Base-by-base conservation (phyloP, 2,329 filamentous ascomycete species). In the Xylaria sp. region DNA sequence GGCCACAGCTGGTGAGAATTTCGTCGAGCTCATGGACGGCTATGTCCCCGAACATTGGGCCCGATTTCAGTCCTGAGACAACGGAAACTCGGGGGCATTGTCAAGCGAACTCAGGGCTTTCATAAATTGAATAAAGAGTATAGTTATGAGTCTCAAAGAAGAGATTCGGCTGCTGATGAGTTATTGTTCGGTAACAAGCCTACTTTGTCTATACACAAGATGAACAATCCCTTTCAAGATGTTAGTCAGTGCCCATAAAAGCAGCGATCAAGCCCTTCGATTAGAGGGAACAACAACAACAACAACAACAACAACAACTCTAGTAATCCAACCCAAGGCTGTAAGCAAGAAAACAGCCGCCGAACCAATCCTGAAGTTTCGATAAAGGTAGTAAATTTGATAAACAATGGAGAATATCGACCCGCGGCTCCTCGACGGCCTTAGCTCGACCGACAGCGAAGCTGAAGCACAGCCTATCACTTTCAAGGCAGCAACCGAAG, bases 1-100 rank as follows among this genome's bases (percentile, higher is more conserved):
- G 86, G 84, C 76, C 5, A 77, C 69, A 0, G 83, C 81, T 0
- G 85, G 86, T 0, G 71, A 70, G 0, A 82, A 87, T 55, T 88
- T 82, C 74, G 78, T 81, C 0, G 72, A 80, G 25, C 78, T 76
- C 70, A 84, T 88, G 80, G 81, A 85, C 39, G 85, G 78, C 48
- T 87, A 83, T 66, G 80, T 83, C 25, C 76, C 73, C 1, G 65
- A 71, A 10, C 71, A 74, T 1, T 83, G 81, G 81, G 6, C 57
- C 7, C 55, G 66, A 46, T 58, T 68, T 25, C 32, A 56, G 15
- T 52, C 48, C 9, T 63, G 46, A 62, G 25, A 56, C 34, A 52
- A 46, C 2, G 20, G 15, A 50, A 48, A 2, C 15, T 57, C 57
- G 23, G 53, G 43, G 7, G 25, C 39, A 58, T 39, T 61, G 39